phyloP scores from a whole-genome alignment of 169 alveolate genomes.

The Plasmodium coatneyi region DNA sequence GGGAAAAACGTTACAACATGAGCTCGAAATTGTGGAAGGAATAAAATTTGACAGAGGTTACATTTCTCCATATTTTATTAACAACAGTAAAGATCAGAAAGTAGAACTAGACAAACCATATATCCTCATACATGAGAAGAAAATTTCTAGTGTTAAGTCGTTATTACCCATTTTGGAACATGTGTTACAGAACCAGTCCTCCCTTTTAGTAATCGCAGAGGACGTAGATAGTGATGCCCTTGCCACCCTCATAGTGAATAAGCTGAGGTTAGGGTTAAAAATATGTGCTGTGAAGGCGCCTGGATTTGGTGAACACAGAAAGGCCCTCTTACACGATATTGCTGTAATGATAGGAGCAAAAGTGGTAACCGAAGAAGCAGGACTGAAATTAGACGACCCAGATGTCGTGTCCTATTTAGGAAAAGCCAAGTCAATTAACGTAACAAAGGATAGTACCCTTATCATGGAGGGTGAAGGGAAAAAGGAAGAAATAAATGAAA shows the following conservation, averaged over 20 bases:
- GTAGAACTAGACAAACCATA: conserved; percentile 97
- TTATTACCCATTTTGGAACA: conserved; percentile 96
- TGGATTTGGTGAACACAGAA: conserved; percentile 98
- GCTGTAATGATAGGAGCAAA: conserved; percentile 97
- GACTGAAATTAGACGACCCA: conserved; percentile 87
- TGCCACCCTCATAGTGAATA: conserved; percentile 98
- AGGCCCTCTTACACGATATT: conserved; percentile 95
- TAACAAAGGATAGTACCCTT: conserved; percentile 98
- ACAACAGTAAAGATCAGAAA: conserved; percentile 95
- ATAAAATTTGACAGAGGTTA: conserved; percentile 98
- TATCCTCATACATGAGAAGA: conserved; percentile 95
- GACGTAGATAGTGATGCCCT: conserved; percentile 99
- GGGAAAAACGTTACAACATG: conserved; percentile 98
- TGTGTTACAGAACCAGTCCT: conserved; percentile 93
- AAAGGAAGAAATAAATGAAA: conserved; percentile 90
- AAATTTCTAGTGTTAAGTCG: conserved; percentile 92
- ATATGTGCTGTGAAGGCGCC: conserved; percentile 98
- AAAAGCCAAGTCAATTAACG: conserved; percentile 94
- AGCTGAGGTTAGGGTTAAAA: conserved; percentile 97
- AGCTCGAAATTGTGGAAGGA: conserved; percentile 99
- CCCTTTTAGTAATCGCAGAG: conserved; percentile 97
- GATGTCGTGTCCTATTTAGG: conserved; percentile 89
- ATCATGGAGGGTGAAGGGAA: conserved; percentile 97
- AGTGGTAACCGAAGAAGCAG: conserved; percentile 94
- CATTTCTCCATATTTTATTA: conserved; percentile 98